Evolutionary conservation across 495 filamentous ascomycete species (phyloP), one percentile per base, ranked within the genome.

Genomic region (Cryomyces antarcticus): DNA sequence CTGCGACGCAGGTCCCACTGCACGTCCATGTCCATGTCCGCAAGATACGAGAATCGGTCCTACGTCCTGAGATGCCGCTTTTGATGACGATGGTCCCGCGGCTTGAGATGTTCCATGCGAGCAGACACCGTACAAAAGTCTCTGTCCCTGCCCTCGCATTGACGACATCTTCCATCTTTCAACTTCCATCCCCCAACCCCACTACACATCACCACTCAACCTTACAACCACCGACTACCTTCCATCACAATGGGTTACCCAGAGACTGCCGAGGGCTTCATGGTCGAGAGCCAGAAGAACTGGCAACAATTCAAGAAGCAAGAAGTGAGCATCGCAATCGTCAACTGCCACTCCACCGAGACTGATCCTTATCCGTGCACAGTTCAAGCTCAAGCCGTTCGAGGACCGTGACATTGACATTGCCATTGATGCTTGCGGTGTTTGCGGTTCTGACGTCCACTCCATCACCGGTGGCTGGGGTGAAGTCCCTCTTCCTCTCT

Each of bases 311-410:
- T 82, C 59, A 67, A 69, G 46, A 80, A 78, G 60, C 58, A 73
- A 52, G 70, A 72, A 46, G 77, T 79, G 57, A 39, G 63, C 62
- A 36, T 34, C 31, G 43, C 2, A 45, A 34, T 31, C 31, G 13
- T 41, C 39, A 1, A 39, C 38, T 7, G 7, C 7, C 33, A 3
- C 41, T 31, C 7, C 28, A 38, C 27, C 11, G 24, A 38, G 35
- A 41, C 38, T 42, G 30, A 39, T 27, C 28, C 13, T 39, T 27
- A 17, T 37, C 38, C 27, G 17, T 43, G 36, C 13, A 10, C 46
- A 83, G 77, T 78, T 82, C 62, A 78, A 75, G 52, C 71, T 81
- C 48, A 89, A 87, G 65, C 68, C 71, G 5, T 85, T 88, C 47
- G 79, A 72, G 36, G 73, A 78, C 39, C 61, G 76, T 61, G 80